phyloP scores from a whole-genome alignment of 306 rosid species.

The Trichosanthes cucumerina region DNA sequence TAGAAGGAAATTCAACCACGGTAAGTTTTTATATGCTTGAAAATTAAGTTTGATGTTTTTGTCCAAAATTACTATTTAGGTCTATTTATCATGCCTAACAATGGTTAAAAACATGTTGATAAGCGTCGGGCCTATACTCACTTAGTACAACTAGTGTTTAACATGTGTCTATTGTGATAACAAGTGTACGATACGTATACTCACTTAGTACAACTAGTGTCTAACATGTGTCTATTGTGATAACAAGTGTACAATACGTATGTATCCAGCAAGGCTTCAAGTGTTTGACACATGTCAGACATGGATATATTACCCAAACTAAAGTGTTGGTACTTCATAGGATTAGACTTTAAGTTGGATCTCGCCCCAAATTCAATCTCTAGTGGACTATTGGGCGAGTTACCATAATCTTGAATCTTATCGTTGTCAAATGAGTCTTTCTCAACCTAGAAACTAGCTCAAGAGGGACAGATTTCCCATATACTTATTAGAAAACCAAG shows the following conservation, averaged over 20 bases:
- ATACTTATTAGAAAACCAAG: not conserved
- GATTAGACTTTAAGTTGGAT: not conserved
- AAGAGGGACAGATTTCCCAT: not conserved
- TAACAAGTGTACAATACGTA: too few species aligned
- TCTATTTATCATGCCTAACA: not conserved
- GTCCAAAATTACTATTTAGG: not conserved
- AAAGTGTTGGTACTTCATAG: not conserved
- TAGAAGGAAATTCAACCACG: not conserved
- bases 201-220: not conserved
- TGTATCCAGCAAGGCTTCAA: not conserved
- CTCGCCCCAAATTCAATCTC: not conserved
- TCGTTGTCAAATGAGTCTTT: not conserved
- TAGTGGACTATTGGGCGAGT: not conserved
- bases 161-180: too few species aligned
- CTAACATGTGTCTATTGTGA: too few species aligned
- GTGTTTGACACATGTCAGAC: not conserved
- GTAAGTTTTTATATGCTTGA: not conserved
- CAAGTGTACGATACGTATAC: not conserved
- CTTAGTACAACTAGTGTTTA: not conserved
- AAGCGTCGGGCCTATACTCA: not conserved
- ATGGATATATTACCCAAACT: not conserved
- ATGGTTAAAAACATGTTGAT: not conserved
- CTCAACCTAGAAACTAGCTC: not conserved
- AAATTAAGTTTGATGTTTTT: not conserved
- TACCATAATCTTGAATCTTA: not conserved